Evolutionary conservation across 371 early-diverging fungal genomes (phyloP).

Genomic region (Ordospora pajunii): DNA sequence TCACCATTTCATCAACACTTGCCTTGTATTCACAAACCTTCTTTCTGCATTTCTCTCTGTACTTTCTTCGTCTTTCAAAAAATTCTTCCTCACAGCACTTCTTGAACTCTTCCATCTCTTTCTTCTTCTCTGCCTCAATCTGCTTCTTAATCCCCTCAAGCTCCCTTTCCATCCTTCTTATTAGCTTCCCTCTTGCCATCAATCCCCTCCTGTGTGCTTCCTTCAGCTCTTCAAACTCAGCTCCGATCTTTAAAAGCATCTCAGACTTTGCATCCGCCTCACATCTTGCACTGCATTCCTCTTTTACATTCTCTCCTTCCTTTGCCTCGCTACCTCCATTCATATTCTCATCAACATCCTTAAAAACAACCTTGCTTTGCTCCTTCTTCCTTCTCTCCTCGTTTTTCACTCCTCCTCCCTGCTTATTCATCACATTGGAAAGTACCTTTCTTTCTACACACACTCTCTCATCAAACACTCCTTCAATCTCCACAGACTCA

Average conservation of each 20-base stretch:
- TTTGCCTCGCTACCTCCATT: neutral
- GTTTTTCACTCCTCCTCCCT: constrained; percentile 12
- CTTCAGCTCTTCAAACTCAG: constrained; percentile 46
- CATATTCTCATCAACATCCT: neutral
- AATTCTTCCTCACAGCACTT: constrained; percentile 18
- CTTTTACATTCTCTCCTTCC: neutral
- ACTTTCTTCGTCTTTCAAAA: constrained; percentile 13
- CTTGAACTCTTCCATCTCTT: constrained; percentile 25
- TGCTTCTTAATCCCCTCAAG: constrained; percentile 25
- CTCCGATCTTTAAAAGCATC: constrained; percentile 32
- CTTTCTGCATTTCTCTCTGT: constrained; percentile 23
- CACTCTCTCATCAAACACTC: constrained; percentile 1
- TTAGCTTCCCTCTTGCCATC: constrained; percentile 32
- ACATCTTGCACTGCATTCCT: too few relatives aligned
- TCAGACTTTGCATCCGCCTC: constrained; percentile 14
- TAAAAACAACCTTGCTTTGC: constrained; percentile 40
- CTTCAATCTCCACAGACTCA: neutral
- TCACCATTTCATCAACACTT: constrained; percentile 6
- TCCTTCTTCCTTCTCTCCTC: constrained; percentile 14
- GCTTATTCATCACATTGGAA: neutral
- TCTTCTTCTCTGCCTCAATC: neutral
- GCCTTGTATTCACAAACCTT: constrained; percentile 30
- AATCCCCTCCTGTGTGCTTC: constrained; percentile 43
- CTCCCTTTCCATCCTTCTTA: constrained; percentile 38
- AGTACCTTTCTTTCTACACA: neutral